These are phyloP conservation scores for Artomyces pyxidatus DNA, from an alignment of 768 basidiomycete species.

Conservation along the genomic window DNA sequence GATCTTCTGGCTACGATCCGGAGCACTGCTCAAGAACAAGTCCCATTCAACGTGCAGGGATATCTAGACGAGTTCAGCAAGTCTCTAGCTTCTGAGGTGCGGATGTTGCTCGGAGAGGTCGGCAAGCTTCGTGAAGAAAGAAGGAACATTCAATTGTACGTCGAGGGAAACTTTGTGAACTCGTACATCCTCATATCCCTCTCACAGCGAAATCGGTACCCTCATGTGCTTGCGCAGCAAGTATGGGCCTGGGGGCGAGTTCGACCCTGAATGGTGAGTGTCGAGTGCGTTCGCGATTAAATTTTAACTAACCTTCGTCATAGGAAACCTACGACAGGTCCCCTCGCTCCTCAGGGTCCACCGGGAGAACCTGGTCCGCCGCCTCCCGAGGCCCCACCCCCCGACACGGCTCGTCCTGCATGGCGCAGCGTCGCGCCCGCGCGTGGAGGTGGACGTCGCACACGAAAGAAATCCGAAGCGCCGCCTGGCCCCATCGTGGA, in stretches of 20 bases:
- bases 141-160: conserved; percentile 71
- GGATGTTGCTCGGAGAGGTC: conserved; percentile 76
- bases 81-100: conserved; percentile 74
- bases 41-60: conserved; percentile 78
- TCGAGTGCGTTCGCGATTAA: not conserved
- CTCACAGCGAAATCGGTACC: conserved; percentile 64
- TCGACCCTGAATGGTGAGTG: conserved; percentile 70
- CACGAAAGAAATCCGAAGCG: conserved; percentile 10
- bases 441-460: conserved; percentile 11
- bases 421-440: conserved; percentile 15
- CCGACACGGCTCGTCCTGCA: conserved; percentile 17
- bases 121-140: conserved; percentile 76
- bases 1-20: conserved; percentile 62
- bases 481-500: conserved; percentile 8
- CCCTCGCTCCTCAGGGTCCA: conserved; percentile 12
- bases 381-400: conserved; percentile 17
- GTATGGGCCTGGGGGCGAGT: conserved; percentile 81
- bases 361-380: conserved; percentile 16
- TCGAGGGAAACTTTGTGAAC: too few relatives aligned
- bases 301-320: conserved; percentile 34
- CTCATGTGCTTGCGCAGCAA: conserved; percentile 64
- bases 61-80: conserved; percentile 87
- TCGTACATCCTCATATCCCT: conserved; percentile 1
- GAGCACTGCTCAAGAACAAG: conserved; percentile 65
- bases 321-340: conserved; percentile 26